phyloP scores from a whole-genome alignment of 805 yeast species.

The Yarrowia bubula region DNA sequence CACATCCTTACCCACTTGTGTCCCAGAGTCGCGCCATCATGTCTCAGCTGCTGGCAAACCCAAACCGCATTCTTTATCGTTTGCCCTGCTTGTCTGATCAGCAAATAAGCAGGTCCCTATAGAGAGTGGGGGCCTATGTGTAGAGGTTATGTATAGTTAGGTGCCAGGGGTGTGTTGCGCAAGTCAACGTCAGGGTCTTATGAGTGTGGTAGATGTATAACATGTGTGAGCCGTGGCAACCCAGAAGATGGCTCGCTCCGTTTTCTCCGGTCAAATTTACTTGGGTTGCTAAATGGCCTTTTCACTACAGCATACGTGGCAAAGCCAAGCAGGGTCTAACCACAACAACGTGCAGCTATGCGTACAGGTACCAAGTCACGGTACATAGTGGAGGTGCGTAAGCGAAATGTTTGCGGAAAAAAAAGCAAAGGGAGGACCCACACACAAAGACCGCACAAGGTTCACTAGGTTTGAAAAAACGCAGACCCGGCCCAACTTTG shows the following conservation, averaged over 20 bases:
- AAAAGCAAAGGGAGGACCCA: neutral
- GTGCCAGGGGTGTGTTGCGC: too few relatives aligned
- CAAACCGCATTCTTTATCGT: conserved; percentile 6
- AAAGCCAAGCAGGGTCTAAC: neutral
- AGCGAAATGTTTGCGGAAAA: neutral
- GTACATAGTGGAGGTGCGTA: conserved; percentile 1
- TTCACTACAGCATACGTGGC: neutral
- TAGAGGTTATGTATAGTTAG: neutral
- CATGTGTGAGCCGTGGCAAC: too few relatives aligned
- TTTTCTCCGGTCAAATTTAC: too few relatives aligned
- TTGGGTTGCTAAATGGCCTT: too few relatives aligned
- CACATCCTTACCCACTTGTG: neutral
- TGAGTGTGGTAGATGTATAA: too few relatives aligned
- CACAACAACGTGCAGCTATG: neutral
- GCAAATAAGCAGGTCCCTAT: conserved; percentile 24
- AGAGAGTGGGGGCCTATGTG: neutral
- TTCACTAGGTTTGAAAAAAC: neutral
- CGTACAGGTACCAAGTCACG: neutral
- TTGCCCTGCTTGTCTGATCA: conserved; percentile 26
- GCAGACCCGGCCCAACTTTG: neutral
- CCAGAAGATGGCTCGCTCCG: too few relatives aligned
- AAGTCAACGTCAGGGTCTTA: too few relatives aligned
- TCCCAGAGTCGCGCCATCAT: neutral
- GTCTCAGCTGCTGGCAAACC: neutral
- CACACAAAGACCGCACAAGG: neutral